Base-by-base conservation (phyloP, 495 filamentous ascomycete genomes). In the Talaromyces borbonicus region DNA sequence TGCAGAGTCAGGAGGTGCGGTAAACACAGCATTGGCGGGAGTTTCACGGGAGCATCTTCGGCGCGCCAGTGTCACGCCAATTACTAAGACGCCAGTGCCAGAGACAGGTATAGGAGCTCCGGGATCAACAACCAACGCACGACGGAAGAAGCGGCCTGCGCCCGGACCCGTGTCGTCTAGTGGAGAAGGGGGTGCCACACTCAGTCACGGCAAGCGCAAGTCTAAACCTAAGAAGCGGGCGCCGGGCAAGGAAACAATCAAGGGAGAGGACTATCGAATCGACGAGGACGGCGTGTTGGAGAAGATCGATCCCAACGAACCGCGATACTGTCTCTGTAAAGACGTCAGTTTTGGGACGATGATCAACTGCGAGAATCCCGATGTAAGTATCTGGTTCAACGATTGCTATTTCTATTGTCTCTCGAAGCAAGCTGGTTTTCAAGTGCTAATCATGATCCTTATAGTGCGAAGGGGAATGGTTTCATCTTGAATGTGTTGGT, bases 261-360 rank as follows among this genome's bases (percentile, higher is more conserved):
- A 49, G 37, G 60, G 52, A 14, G 61, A 71, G 30, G 66, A 72
- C 26, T 57, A 66, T 27, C 67, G 67, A 9, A 62, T 71, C 20
- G 67, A 72, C 42, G 64, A 70, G 46, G 68, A 71, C 41, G 69
- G 69, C 0, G 66, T 72, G 0, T 38, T 72, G 5, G 89, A 94
- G 55, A 70, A 83, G 48, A 87, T 95, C 54, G 88, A 95, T 62
- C 81, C 86, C 4, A 74, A 89, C 52, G 92, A 96, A 66, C 81
- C 86, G 11, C 72, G 80, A 41, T 98, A 96, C 60, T 98, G 92
- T 62, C 59, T 92, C 9, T 98, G 92, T 62, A 83, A 88, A 48
- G 76, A 90, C 46, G 88, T 97, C 32, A 94, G 87, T 57, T 95
- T 81, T 59, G 92, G 92, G 41, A 83, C 78, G 20, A 98, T 98